Conservation (phyloP, 2,329 filamentous ascomycete species). For the Clonostachys rosea region DNA sequence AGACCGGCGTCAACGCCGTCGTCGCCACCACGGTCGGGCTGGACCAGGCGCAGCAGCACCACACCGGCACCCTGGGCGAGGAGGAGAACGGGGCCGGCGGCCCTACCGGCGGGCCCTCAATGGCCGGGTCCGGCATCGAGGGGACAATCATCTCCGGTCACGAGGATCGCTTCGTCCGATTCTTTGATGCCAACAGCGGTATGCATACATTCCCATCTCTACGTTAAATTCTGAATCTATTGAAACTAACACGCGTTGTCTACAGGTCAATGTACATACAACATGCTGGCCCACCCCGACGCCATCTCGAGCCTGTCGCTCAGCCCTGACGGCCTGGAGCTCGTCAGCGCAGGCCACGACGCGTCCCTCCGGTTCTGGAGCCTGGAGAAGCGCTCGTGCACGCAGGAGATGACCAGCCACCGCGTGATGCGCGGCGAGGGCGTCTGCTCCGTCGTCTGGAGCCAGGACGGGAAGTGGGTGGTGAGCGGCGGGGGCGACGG, state of each 20-base stretch:
- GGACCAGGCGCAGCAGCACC: slow-evolving; percentile 55
- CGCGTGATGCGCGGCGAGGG: slow-evolving; percentile 94
- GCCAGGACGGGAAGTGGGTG: slow-evolving; percentile 89
- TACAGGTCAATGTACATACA: slow-evolving; percentile 98
- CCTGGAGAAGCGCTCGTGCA: slow-evolving; percentile 90
- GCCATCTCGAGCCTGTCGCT: slow-evolving; percentile 89
- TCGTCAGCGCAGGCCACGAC: slow-evolving; percentile 94
- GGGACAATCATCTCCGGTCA: slow-evolving; percentile 95
- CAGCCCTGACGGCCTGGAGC: slow-evolving; percentile 87
- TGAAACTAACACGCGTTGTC: slow-evolving; percentile 5
- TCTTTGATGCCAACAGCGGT: slow-evolving; percentile 99
- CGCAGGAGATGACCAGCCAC: slow-evolving; percentile 91
- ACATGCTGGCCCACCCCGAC: slow-evolving; percentile 93
- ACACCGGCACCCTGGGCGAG: slow-evolving; percentile 54
- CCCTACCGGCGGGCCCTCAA: slow-evolving; percentile 65
- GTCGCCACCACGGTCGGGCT: slow-evolving; percentile 82
- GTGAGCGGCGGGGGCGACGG: slow-evolving; percentile 93
- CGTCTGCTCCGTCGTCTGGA: slow-evolving; percentile 93
- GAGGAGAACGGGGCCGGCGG: slow-evolving; percentile 73
- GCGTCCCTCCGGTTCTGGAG: slow-evolving; percentile 96
- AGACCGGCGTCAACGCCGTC: slow-evolving; percentile 83
- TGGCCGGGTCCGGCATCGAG: slow-evolving; percentile 75
- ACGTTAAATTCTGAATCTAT: too few relatives aligned
- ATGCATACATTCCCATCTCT: slow-evolving; percentile 34
- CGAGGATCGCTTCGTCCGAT: slow-evolving; percentile 91